phyloP scores from a whole-genome alignment of 495 filamentous ascomycete species.

The Cairneyella variabilis region DNA sequence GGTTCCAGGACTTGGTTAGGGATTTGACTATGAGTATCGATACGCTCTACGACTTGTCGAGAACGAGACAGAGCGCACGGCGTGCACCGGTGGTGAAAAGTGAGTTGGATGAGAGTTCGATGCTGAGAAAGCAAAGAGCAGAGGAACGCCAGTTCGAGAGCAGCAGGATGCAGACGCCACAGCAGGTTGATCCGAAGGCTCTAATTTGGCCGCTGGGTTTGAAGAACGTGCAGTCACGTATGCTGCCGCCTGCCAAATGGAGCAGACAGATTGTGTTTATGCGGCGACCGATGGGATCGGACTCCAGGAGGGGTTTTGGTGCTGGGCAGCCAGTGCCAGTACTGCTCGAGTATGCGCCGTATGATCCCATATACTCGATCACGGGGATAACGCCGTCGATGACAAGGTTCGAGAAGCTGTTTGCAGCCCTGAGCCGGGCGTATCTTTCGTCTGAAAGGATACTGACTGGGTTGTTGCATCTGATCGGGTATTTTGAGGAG shows the following conservation, averaged over 20 bases:
- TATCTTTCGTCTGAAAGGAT: conserved; percentile 49
- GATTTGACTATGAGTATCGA: conserved; percentile 85
- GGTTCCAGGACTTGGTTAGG: conserved; percentile 65
- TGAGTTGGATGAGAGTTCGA: conserved; percentile 7
- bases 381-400: conserved; percentile 61
- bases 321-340: conserved; percentile 43
- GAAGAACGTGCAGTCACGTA: conserved; percentile 36
- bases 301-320: conserved; percentile 36
- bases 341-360: conserved; percentile 63
- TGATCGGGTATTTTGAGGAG: conserved; percentile 85
- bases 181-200: conserved; percentile 44
- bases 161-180: conserved; percentile 50
- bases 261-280: conserved; percentile 52
- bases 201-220: conserved; percentile 29
- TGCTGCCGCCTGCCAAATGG: conserved; percentile 24
- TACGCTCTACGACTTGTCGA: conserved; percentile 81
- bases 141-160: conserved; percentile 50
- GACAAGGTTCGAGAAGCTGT: conserved; percentile 60
- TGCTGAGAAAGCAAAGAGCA: conserved; percentile 16
- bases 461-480: conserved; percentile 60
- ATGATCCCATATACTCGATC: conserved; percentile 58
- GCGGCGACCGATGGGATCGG: conserved; percentile 40
- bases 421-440: conserved; percentile 43
- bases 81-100: conserved; percentile 9
- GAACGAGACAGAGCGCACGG: conserved; percentile 49